Evolutionary conservation across 1,284 basidiomycete species (phyloP).

Genomic region (Ganoderma leucocontextum): DNA sequence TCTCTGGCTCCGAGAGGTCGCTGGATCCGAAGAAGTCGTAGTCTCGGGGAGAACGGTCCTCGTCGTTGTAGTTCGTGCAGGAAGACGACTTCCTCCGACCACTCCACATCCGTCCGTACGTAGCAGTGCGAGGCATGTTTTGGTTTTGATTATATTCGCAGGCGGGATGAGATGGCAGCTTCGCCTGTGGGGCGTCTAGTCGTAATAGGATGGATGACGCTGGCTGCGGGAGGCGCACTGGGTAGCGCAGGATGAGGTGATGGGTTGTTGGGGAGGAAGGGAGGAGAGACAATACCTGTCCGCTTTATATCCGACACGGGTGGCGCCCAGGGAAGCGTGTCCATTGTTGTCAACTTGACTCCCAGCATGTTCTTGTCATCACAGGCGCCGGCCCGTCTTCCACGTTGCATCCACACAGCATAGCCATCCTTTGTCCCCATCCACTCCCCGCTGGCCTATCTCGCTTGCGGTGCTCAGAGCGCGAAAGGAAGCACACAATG

Average conservation of each 20-base stretch:
- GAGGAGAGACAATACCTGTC: constrained; percentile 12
- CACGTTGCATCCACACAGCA: constrained; percentile 22
- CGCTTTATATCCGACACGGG: constrained; percentile 21
- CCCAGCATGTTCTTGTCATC: constrained; percentile 10
- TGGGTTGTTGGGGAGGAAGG: constrained; percentile 12
- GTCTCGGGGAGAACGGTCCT: constrained; percentile 15
- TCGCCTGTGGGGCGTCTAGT: not conserved
- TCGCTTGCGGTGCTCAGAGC: not conserved
- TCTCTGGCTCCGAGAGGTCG: constrained; percentile 30
- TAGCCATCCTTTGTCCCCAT: constrained; percentile 10
- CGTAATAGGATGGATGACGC: constrained; percentile 4
- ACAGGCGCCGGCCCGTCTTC: constrained; percentile 20
- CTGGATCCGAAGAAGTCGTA: constrained; percentile 25
- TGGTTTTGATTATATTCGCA: constrained; percentile 6
- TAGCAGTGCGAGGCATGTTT: constrained; percentile 16
- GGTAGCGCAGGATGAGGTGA: constrained; percentile 22
- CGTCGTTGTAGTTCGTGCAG: constrained; percentile 20
- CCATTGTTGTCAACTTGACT: constrained; percentile 21
- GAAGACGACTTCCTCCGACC: constrained; percentile 17
- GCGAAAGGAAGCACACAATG: not conserved
- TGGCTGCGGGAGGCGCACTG: constrained; percentile 10
- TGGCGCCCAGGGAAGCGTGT: constrained; percentile 20
- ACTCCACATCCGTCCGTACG: constrained; percentile 21
- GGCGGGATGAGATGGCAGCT: not conserved
- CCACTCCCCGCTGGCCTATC: not conserved